Base-by-base conservation (phyloP, 108 stramenopile species). In the Chaetoceros tenuissimus region DNA sequence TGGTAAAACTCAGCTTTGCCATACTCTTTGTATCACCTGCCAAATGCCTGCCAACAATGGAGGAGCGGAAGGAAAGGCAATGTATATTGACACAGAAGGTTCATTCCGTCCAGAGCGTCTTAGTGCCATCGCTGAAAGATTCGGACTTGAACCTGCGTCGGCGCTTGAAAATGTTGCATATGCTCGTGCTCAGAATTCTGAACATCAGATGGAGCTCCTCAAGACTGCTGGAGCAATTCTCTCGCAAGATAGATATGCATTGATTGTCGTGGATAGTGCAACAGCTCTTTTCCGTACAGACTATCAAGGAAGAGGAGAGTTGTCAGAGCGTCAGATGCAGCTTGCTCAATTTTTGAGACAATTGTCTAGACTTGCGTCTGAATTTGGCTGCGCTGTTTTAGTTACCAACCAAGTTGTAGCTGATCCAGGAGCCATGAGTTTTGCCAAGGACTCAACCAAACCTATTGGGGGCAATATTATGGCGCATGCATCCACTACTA, bases 401-500 rank as follows among this genome's bases (percentile, higher is more conserved):
- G 82, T 99, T 46, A 99, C 97, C 27, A 99, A 99, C 70, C 99
- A 99, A 58, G 99, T 99, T 5, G 97, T 98, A 20, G 98, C 98
- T 29, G 87, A 96, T 64, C 98, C 98, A 10, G 99, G 92, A 71
- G 82, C 64, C 17, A 89, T 95, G 85, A 78, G 75, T n/a, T 94
- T 94, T 60, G 92, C 90, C 13, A 98, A 97, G 70, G 98, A 98
- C 65, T 60, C 82, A 16, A 97, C 96, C 44, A 98, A 98, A 71
- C 97, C 99, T 3, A 99, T 99, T 68, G 99, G 99, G 17, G 99
- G 99, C 26, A 99, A 99, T 73, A 99, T 99, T 62, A 94, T 99
- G 46, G 99, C 99, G 0, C 99, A 99, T 68, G 99, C 99, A 0
- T 91, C 91, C 3, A 97, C 96, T 18, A 98, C 97, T 28, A 81